Conservation (phyloP, 1,284 basidiomycete genomes). For the Austroboletus novae-zelandiae region DNA sequence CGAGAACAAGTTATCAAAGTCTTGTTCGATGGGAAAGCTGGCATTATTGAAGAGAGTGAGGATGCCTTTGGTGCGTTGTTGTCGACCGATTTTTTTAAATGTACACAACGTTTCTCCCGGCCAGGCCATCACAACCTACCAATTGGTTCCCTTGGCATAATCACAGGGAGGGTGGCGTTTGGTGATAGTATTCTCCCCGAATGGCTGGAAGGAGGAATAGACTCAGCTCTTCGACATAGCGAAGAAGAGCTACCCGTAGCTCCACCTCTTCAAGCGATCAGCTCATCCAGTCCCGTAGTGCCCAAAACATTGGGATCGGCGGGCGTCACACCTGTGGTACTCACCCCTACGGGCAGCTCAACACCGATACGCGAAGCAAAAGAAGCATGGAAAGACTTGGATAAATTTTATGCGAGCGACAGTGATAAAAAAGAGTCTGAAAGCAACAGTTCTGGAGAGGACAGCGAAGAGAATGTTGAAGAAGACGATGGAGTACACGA, state of each 20-base stretch:
- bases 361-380: slow-evolving; percentile 44
- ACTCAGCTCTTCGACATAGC: slow-evolving; percentile 51
- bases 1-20: slow-evolving; percentile 79
- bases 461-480: slow-evolving; percentile 30
- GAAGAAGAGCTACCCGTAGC: slow-evolving; percentile 51
- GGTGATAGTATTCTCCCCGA: slow-evolving; percentile 49
- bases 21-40: slow-evolving; percentile 71
- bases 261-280: slow-evolving; percentile 37
- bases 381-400: slow-evolving; percentile 57
- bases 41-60: slow-evolving; percentile 38
- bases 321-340: slow-evolving; percentile 42
- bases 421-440: slow-evolving; percentile 23
- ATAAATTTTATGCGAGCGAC: slow-evolving; percentile 62
- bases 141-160: slow-evolving; percentile 56
- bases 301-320: slow-evolving; percentile 18
- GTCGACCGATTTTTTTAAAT: not conserved
- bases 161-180: slow-evolving; percentile 51
- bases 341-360: slow-evolving; percentile 48
- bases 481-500: slow-evolving; percentile 35
- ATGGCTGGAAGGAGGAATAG: slow-evolving; percentile 62
- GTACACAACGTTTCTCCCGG: not conserved
- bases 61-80: slow-evolving; percentile 24
- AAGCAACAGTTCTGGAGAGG: slow-evolving; percentile 21
- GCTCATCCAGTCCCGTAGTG: slow-evolving; percentile 31
- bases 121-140: slow-evolving; percentile 42